Evolutionary conservation across 768 basidiomycete genomes (phyloP), one percentile per base, ranked within the genome.

Genomic region (Rhodotorula diobovata): DNA sequence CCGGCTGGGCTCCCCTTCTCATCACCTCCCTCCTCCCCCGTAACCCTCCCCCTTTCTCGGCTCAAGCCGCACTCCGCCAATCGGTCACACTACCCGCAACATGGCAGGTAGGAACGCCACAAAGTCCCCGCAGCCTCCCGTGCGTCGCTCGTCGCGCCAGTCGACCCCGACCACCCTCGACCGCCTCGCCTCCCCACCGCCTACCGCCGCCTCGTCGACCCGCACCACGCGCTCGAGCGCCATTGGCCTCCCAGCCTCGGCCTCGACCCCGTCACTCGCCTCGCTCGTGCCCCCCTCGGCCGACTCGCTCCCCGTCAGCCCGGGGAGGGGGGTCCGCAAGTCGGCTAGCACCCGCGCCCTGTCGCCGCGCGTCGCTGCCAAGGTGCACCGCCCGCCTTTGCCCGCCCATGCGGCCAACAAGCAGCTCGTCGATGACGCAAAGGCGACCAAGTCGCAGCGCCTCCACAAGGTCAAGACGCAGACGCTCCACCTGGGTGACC

Each of bases 391-490:
- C 21, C 73, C 73, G 0, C 25, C 61, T 1, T 58, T 75, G 5
- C 73, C 73, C 3, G 1, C 32, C 28, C 53, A 68, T 43, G 54
- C 65, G 45, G 63, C 51, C 48, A 75, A 75, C 67, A 57, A 61
- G 45, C 48, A 60, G 48, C 68, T 75, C 67, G 30, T 2, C 34
- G 41, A 68, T 28, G 56, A 30, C n/a, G 28, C 56, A 3, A 23
- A 71, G 68, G 61, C 21, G 35, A 4, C 35, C 25, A 45, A 45
- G 58, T 20, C 34, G 4, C 18, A 6, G 7, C 32, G 34, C 32
- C 12, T 63, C 0, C 67, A 71, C 73, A 68, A 71, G 43, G 73
- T 75, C 70, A 75, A 75, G 67, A 68, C 67, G 9, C 73, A 75
- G 65, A 71, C 67, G 15, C 64, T 75, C 32, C 63, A 68, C 43